phyloP scores from a whole-genome alignment of 2,329 filamentous ascomycete species.

The Balansia obtecta region DNA sequence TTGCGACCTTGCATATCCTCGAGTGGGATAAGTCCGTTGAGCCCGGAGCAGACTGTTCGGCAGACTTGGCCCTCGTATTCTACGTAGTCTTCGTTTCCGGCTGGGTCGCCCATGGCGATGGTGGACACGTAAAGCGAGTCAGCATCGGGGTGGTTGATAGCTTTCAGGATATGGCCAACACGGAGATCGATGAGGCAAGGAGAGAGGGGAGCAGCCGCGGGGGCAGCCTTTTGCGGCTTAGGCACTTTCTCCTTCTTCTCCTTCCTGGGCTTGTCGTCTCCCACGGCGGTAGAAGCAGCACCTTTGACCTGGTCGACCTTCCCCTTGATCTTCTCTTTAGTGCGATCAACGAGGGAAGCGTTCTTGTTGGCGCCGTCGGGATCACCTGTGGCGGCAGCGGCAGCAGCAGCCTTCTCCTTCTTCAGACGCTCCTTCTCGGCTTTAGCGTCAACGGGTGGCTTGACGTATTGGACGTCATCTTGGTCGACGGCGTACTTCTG shows the following conservation, averaged over 20 bases:
- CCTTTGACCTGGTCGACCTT: conserved; percentile 38
- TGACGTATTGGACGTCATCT: conserved; percentile 72
- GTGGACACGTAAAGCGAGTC: conserved; percentile 93
- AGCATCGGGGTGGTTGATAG: conserved; percentile 88
- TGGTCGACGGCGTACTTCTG: conserved; percentile 72
- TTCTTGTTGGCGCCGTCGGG: conserved; percentile 26
- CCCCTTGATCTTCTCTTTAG: conserved; percentile 46
- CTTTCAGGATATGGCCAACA: conserved; percentile 94
- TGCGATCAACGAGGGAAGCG: conserved; percentile 43
- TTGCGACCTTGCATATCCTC: conserved; percentile 96
- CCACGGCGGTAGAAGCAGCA: conserved; percentile 21
- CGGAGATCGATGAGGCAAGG: conserved; percentile 86
- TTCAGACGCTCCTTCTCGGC: conserved; percentile 94
- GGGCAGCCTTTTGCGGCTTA: conserved; percentile 56
- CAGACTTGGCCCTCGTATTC: conserved; percentile 87
- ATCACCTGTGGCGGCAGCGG: conserved; percentile 46
- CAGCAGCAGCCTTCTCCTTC: conserved; percentile 77
- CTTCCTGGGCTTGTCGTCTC: conserved; percentile 48
- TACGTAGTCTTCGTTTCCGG: conserved; percentile 70
- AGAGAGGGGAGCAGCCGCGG: conserved; percentile 63
- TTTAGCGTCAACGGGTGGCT: conserved; percentile 81
- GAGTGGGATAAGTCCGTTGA: conserved; percentile 84
- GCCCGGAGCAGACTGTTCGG: conserved; percentile 90
- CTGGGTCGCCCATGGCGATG: conserved; percentile 82
- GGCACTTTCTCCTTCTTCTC: conserved; percentile 85